A percentile compares a stretch with the other conserved stretches of the same genome.
phyloP scores from a whole-genome alignment of 1,284 basidiomycete genomes.

The Rhodotorula sp. region DNA sequence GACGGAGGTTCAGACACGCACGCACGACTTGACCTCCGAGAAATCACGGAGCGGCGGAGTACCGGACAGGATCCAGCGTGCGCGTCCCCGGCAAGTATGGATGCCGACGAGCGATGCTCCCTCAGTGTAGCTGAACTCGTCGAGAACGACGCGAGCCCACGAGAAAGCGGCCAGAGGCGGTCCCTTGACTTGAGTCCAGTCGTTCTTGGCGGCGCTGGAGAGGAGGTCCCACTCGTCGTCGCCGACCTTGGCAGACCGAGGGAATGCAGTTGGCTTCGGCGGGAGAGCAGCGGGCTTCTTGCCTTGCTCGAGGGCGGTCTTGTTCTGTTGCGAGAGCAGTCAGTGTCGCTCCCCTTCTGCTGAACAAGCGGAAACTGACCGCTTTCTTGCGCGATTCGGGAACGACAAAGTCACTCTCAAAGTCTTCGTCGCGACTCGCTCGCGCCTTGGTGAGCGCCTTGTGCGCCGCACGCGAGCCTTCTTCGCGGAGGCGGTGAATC shows the following conservation, averaged over 20 bases:
- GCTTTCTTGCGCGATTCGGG: slow-evolving; percentile 6
- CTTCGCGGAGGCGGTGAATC: slow-evolving; percentile 59
- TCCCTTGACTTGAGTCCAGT: slow-evolving; percentile 74
- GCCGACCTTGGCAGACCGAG: slow-evolving; percentile 55
- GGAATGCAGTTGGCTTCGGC: slow-evolving; percentile 13
- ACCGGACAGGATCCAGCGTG: slow-evolving; percentile 92
- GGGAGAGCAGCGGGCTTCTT: slow-evolving; percentile 16
- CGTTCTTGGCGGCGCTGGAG: slow-evolving; percentile 59
- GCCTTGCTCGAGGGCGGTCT: slow-evolving; percentile 53
- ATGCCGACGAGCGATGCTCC: slow-evolving; percentile 75
- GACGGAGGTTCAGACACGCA: not conserved
- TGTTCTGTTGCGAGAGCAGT: slow-evolving; percentile 45
- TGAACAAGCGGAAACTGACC: not conserved
- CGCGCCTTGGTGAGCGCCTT: slow-evolving; percentile 56
- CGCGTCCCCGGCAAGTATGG: slow-evolving; percentile 70
- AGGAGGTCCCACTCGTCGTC: slow-evolving; percentile 72
- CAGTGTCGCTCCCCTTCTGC: too few relatives aligned
- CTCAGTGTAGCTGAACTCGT: slow-evolving; percentile 91
- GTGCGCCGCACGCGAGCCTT: slow-evolving; percentile 63
- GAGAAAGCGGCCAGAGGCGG: slow-evolving; percentile 84
- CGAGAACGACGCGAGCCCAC: slow-evolving; percentile 73
- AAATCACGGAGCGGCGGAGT: slow-evolving; percentile 93
- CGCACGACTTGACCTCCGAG: slow-evolving; percentile 72
- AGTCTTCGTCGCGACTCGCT: slow-evolving; percentile 32
- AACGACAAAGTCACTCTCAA: slow-evolving; percentile 7